Base-by-base conservation (phyloP, 345 rosid genomes). In the Hibiscus syriacus region DNA sequence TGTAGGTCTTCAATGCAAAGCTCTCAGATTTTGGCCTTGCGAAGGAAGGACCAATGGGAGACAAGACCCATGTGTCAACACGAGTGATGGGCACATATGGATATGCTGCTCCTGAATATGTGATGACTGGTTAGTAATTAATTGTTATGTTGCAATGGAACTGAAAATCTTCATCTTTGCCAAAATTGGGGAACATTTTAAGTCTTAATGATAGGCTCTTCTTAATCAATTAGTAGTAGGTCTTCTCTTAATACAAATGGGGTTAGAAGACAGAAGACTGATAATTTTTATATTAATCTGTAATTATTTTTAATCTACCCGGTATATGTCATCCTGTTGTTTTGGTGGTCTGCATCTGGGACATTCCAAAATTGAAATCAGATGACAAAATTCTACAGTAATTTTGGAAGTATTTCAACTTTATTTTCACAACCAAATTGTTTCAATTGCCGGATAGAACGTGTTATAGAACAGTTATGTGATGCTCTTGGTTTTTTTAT, bases 81-180 rank as follows among this genome's bases (percentile, higher is more conserved):
- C 85, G 98, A 55, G 96, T 93, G 45, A 90, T 93, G 98, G 98
- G 97, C 46, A 93, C 97, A 43, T 93, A 93, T 32, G 98, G 98
- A 55, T 93, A 93, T 66, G 98, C 98, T 77, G 98, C 98, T 69
- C 98, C 98, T 11, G 98, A 93, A 73, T 93, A 90, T 34, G 88
- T 93, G 59, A 90, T 90, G 96, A 93, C 98, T 49, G 98, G 98
- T 92, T 64, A 93, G 90, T 78, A 29, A 58, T 63, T 17, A 46
- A 36, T n/a, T 39, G 8, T 55, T 73, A 29, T 6, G 36, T 68
- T 65, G 22, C 53, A 27, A 27, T 16, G 50, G 57, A 66, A 48
- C 9, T 4, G 2, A 16, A 6, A 34, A 55, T 72, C 64, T 45
- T 48, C 23, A 17, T n/a, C 4, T 14, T 41, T 49, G 29, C 71